Conservation (phyloP, 1,284 basidiomycete genomes). For the Tilletia caries region DNA sequence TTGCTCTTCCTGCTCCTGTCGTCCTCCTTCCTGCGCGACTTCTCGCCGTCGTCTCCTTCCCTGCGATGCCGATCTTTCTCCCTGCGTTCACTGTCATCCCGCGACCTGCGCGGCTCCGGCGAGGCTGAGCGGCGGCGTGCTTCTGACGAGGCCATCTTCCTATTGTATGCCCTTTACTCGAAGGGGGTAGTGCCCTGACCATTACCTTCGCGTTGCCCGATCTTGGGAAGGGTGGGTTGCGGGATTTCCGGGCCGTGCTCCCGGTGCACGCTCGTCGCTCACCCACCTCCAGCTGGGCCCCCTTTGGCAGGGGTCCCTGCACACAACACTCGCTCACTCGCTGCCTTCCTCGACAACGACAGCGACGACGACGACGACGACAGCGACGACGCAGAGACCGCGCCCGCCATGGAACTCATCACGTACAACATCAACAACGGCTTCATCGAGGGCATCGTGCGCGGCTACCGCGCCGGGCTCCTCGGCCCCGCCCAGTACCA, state of each 20-base stretch:
- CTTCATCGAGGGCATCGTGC: constrained; percentile 70
- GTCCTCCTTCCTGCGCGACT: neutral
- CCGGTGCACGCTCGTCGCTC: no score
- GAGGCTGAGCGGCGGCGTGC: constrained; percentile 9
- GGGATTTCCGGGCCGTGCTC: no score
- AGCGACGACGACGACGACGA: no score
- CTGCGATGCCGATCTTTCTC: neutral
- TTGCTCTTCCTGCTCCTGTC: neutral
- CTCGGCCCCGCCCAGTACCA: constrained; percentile 84
- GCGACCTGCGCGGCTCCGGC: neutral
- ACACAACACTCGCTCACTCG: no score
- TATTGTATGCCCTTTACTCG: neutral
- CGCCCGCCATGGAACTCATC: constrained; percentile 40
- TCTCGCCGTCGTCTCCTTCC: neutral
- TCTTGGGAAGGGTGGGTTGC: neutral
- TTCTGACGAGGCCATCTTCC: neutral
- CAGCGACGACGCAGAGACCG: no score
- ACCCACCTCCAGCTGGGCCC: no score
- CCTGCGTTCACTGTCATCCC: neutral
- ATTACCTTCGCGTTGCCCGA: no score
- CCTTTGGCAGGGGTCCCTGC: no score
- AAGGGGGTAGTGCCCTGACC: no score
- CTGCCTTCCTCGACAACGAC: no score
- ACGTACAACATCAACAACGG: constrained; percentile 50
- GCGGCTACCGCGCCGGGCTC: constrained; percentile 91